Base-by-base conservation (phyloP, 176 grass and related monocot species). In the Aegilops umbellulata region DNA sequence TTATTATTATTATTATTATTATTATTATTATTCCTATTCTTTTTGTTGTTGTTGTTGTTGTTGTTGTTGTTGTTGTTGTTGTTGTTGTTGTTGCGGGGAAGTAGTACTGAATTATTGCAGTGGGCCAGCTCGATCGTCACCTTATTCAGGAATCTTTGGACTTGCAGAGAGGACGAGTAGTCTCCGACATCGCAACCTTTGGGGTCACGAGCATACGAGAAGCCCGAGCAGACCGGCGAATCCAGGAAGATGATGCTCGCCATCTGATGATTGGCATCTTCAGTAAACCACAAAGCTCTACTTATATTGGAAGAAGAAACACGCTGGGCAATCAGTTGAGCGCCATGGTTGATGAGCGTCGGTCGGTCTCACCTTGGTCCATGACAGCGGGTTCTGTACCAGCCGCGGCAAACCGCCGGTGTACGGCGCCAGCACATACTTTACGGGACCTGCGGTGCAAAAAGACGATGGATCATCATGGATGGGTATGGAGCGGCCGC, bases 221-320 rank as follows among this genome's bases (percentile, higher is more conserved):
- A 97, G 17, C 92, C 92, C 20, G 94, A 58, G 1, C 94, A 91
- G 13, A 97, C 77, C 0, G 91, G 94, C 26, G 94, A 88, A 69
- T 97, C 91, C 20, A 91, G 10, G 49, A 97, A 97, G 23, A 96
- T 60, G 26, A 90, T 81, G 63, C 68, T 97, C 19, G 91, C 84
- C 61, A 89, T 14, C 89, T 93, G 70, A 71, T 1, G 3, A 24
- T 20, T 12, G 10, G 26, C 9, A 10, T 20, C 5, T 23, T 46
- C 44, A 47, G 49, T 34, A 16, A 69, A 53, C 19, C 5, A 38
- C 22, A 82, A 41, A 41, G 39, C 39, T 38, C 35, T 38, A 38
- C n/a, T n/a, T n/a, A n/a, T 6, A 1, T 38, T 38, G 36, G 27
- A 82, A 82, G 17, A 9, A 17, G 41, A 81, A 32, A n/a, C 15